Evolutionary conservation across 352 stramenopile species (phyloP).

Genomic region (Thraustochytrium sp.): DNA sequence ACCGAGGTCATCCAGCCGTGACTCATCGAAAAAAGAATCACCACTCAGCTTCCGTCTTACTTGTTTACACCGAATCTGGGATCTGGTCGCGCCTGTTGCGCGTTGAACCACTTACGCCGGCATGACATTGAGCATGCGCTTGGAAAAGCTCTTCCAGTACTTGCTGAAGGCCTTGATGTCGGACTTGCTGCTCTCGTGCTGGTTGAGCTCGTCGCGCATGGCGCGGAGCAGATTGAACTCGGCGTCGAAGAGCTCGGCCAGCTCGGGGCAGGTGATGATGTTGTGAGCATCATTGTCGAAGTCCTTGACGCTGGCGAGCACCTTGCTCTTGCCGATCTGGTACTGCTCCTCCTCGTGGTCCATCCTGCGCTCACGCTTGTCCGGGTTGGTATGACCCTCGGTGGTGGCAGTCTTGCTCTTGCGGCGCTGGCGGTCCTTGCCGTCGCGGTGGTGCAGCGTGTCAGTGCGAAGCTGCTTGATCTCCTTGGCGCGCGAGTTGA

Average conservation of each 20-base stretch:
- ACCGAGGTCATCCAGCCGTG: too few species aligned
- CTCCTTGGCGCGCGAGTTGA: conserved; percentile 6
- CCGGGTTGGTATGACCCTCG: neutral
- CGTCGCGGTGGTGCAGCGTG: neutral
- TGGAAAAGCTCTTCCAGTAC: conserved; percentile 8
- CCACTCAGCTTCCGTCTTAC: too few species aligned
- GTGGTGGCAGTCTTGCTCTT: neutral
- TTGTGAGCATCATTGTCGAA: neutral
- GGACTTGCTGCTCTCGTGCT: neutral
- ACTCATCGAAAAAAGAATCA: too few species aligned
- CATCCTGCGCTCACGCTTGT: neutral
- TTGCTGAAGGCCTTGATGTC: conserved; percentile 2
- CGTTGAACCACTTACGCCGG: neutral
- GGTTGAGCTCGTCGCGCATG: conserved; percentile 15
- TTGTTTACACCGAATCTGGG: too few species aligned
- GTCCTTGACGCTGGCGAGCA: neutral
- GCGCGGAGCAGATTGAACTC: neutral
- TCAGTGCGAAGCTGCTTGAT: neutral
- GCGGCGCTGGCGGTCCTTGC: neutral
- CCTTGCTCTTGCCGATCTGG: neutral
- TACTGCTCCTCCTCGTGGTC: neutral
- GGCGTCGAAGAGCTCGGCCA: neutral
- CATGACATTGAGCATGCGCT: conserved; percentile 3
- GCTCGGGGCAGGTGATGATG: neutral
- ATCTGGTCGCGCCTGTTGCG: too few species aligned